Base-by-base conservation (phyloP, 129 eudicot species). In the Pseudognaphalium luteoalbum region DNA sequence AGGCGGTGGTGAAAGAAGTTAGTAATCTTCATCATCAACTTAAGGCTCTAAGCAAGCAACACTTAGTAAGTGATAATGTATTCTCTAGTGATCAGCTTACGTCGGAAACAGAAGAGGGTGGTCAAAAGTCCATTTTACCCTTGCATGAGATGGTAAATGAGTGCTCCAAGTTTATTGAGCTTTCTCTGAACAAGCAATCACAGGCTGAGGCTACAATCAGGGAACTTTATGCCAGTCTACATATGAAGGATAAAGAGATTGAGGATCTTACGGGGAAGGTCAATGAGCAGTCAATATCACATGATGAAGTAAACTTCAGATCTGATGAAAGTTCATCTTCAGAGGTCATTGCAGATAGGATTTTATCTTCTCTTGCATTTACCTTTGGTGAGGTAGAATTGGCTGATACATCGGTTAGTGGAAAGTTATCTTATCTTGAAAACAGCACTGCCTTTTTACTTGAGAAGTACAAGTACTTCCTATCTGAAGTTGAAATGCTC, bases 401-500 rank as follows among this genome's bases (percentile, higher is more conserved):
- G 25, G 44, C 51, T 47, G 89, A 87, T 69, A 85, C 78, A 30
- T 83, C 99, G 67, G 65, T 89, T 51, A 51, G 71, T 44, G 94
- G 86, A 60, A 95, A 87, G 74, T 74, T 91, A 65, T 88, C 81
- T 71, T 82, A 79, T 66, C 76, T 91, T 61, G 97, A 95, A 80
- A 87, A 70, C 39, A 73, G 61, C 41, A 85, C 86, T 66, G 75
- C 52, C n/a, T 42, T 76, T 82, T 83, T 89, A 21, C 73, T 83
- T 78, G 94, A 89, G 68, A 87, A 87, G 81, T 86, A 94, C 79
- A 84, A 81, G 67, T n/a, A 66, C 78, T 84, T 91, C 21, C 83
- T 88, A 42, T 89, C 84, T 70, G 92, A 82, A 84, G 76, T 79
- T 50, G 81, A 87, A 76, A 83, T 83, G 76, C 90, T 91, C 11